Percentiles rank a stretch among this genome's conserved stretches.
Conservation (phyloP, 2,329 filamentous ascomycete genomes). For the Aspergillus ruber region DNA sequence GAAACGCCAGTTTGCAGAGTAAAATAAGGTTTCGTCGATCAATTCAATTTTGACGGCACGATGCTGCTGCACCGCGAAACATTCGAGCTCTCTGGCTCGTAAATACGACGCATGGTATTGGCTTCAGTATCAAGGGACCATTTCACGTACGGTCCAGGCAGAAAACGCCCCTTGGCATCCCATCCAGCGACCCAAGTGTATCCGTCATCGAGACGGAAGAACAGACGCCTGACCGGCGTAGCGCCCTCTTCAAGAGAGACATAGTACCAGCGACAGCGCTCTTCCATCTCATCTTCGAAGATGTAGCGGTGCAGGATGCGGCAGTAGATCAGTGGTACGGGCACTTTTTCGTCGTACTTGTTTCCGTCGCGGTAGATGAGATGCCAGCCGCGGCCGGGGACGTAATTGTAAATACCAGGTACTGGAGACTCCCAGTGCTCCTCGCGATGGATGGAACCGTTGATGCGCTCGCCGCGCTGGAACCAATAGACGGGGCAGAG, state of each 20-base stretch:
- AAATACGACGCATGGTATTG: constrained; percentile 27
- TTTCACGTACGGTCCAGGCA: constrained; percentile 45
- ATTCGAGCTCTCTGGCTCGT: constrained; percentile 28
- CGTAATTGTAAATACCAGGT: constrained; percentile 45
- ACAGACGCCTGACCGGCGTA: constrained; percentile 35
- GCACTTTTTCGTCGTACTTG: constrained; percentile 27
- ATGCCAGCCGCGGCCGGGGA: constrained; percentile 46
- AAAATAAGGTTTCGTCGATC: constrained; percentile 3
- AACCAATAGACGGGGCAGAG: constrained; percentile 48
- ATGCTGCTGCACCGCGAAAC: constrained; percentile 32
- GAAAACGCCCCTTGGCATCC: constrained; percentile 45
- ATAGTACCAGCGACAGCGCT: constrained; percentile 39
- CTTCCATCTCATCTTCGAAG: constrained; percentile 43
- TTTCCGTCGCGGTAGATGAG: constrained; percentile 36
- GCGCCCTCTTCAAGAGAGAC: constrained; percentile 34
- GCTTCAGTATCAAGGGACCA: constrained; percentile 42
- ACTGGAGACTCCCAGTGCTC: constrained; percentile 46
- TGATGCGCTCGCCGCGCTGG: constrained; percentile 31
- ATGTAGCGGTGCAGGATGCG: constrained; percentile 45
- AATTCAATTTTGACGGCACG: constrained; percentile 22
- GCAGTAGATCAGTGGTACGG: constrained; percentile 40
- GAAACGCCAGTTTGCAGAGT: not conserved
- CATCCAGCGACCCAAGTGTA: constrained; percentile 46
- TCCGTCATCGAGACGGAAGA: constrained; percentile 46
- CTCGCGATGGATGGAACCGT: constrained; percentile 34